A percentile compares a stretch with the other conserved stretches of the same genome.
Evolutionary conservation across 2,329 filamentous ascomycete genomes (phyloP).

Genomic region (Neurospora sp.): DNA sequence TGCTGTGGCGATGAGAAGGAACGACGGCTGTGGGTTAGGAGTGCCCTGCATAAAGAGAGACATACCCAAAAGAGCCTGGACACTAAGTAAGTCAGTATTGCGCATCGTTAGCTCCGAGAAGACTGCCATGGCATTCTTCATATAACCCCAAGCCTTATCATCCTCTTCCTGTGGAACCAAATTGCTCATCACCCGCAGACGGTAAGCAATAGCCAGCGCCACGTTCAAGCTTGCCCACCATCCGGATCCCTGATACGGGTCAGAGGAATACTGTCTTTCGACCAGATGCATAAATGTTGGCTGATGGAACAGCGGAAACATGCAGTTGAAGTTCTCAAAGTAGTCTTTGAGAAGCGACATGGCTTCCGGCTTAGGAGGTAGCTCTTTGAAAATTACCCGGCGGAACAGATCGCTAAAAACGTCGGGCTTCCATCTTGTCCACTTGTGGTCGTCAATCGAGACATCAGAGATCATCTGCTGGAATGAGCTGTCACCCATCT

Average conservation of each 20-base stretch:
- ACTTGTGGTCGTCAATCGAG: constrained; percentile 88
- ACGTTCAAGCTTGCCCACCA: constrained; percentile 99
- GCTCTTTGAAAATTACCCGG: constrained; percentile 68
- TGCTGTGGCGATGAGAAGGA: constrained; percentile 81
- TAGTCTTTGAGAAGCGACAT: constrained; percentile 83
- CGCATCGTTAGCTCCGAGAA: constrained; percentile 90
- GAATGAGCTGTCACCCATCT: constrained; percentile 92
- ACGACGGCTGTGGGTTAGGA: constrained; percentile 89
- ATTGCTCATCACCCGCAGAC: constrained; percentile 91
- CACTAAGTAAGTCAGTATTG: constrained; percentile 88
- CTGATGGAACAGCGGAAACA: constrained; percentile 95
- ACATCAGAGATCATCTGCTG: constrained; percentile 88
- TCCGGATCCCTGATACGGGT: constrained; percentile 88
- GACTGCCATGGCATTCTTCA: constrained; percentile 94
- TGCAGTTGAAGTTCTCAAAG: constrained; percentile 98
- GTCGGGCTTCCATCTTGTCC: constrained; percentile 97
- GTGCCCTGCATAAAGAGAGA: constrained; percentile 91
- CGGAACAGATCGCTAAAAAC: constrained; percentile 89
- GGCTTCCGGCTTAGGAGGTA: constrained; percentile 81
- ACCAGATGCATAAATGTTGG: constrained; percentile 98
- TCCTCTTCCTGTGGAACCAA: constrained; percentile 85
- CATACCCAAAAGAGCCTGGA: constrained; percentile 90
- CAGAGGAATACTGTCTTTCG: constrained; percentile 82
- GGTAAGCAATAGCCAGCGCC: constrained; percentile 83
- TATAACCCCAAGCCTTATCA: constrained; percentile 84